Base-by-base conservation (phyloP, 164 flowering plant species). In the Berberis vulgaris region DNA sequence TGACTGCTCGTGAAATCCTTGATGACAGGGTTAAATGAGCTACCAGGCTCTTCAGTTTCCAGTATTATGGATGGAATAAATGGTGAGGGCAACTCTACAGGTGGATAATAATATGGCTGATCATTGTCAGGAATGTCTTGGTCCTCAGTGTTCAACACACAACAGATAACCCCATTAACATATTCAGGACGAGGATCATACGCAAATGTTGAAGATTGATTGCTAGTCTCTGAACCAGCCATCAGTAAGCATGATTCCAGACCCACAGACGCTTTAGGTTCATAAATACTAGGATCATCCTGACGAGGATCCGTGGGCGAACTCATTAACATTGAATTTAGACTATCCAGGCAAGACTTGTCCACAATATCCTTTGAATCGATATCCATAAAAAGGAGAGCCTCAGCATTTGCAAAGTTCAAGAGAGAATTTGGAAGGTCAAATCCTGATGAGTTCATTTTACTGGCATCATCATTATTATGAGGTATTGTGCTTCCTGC, bases 101-200 rank as follows among this genome's bases (percentile, higher is more conserved):
- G 69, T 6, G 78, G 66, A 52, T 81, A 63, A 61, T 26, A 26
- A 26, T 26, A 26, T 26, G 85, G 55, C 72, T 84, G 83, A 73
- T 87, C 89, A 77, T 88, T 93, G 78, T 66, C 59, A 26, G 98
- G 98, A 60, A 91, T 76, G 12, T 84, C 88, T 43, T 76, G 79
- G 66, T 88, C 92, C 74, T 87, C 95, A 1, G 86, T 79, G 74
- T 83, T 93, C 59, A 91, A 68, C 7, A 64, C 7, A 70, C 98
- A 93, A 70, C 70, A 73, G 44, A 82, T 82, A 64, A 76, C 71
- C 53, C 78, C 87, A 70, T 78, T 66, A 8, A 41, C 45, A 41
- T 40, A 47, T 59, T 80, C 81, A 52, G 76, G 85, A 54, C 65
- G 53, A 70, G 72, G 67, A 55, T 72, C 54, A 43, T 58, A 43